These are phyloP conservation scores for Beta corolliflora DNA, from an alignment of 179 eudicot species.

Conservation along the genomic window DNA sequence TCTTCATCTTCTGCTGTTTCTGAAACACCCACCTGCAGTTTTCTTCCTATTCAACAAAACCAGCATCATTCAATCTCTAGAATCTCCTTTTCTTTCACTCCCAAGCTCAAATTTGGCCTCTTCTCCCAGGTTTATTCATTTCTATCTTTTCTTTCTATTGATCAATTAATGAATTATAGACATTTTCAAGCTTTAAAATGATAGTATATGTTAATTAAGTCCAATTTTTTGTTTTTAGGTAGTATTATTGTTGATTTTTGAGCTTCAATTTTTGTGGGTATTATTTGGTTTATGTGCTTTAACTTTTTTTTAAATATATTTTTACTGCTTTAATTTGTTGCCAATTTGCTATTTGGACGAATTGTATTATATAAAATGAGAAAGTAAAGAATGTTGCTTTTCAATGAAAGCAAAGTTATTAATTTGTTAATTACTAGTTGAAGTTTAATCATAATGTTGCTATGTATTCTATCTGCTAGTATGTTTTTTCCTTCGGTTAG, in stretches of 20 bases:
- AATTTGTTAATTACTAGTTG: not conserved
- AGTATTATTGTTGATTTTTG: not conserved
- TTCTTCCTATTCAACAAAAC: slow-evolving; percentile 9
- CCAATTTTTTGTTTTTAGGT: not conserved
- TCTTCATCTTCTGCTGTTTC: slow-evolving; percentile 25
- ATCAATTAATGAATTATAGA: not conserved
- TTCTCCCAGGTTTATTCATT: slow-evolving; percentile 38
- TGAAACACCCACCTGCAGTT: slow-evolving; percentile 19
- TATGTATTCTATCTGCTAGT: too few species aligned
- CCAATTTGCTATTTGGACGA: not conserved
- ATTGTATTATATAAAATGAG: not conserved
- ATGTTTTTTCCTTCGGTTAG: too few species aligned
- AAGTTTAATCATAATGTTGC: not conserved
- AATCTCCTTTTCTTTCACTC: slow-evolving; percentile 42
- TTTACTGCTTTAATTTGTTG: not conserved
- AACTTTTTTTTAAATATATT: too few species aligned
- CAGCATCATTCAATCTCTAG: slow-evolving; percentile 16
- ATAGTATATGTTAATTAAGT: not conserved
- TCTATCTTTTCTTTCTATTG: slow-evolving; percentile 10
- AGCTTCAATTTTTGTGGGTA: not conserved
- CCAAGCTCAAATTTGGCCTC: slow-evolving; percentile 42
- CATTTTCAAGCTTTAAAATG: not conserved
- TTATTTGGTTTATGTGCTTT: not conserved
- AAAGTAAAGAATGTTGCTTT: not conserved
- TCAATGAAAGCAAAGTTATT: not conserved